phyloP scores from a whole-genome alignment of 805 yeast genomes.

The Pichia insulana region DNA sequence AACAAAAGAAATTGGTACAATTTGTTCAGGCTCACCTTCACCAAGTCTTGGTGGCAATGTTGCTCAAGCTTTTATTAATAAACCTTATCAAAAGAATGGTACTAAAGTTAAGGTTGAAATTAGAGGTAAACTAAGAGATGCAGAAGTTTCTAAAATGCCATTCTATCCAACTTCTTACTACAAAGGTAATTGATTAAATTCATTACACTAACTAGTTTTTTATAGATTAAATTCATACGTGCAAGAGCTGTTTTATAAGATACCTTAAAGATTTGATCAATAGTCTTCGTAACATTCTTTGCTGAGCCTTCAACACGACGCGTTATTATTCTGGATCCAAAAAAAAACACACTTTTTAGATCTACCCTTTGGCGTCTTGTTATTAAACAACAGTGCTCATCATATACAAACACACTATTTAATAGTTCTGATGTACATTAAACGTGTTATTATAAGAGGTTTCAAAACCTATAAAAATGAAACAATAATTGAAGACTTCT shows the following conservation, averaged over 20 bases:
- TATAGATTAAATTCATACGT: no score
- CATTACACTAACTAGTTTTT: no score
- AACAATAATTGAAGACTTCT: constrained; percentile 64
- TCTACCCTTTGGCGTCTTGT: no score
- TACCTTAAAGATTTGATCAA: no score
- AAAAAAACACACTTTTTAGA: no score
- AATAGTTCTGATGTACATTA: constrained; percentile 9
- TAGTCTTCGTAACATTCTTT: no score
- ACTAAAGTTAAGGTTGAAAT: constrained; percentile 65
- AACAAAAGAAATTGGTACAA: constrained; percentile 43
- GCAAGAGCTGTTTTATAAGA: no score
- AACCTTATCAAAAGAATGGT: constrained; percentile 65
- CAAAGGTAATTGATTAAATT: constrained; percentile 24
- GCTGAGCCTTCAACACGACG: no score
- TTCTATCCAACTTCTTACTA: constrained; percentile 71
- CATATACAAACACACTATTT: no score
- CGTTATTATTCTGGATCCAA: no score
- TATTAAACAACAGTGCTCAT: no score
- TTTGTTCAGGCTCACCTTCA: constrained; percentile 53
- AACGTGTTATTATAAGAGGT: constrained; percentile 68
- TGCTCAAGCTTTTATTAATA: constrained; percentile 83
- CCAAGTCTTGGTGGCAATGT: constrained; percentile 65
- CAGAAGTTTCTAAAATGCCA: constrained; percentile 73
- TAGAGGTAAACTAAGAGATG: constrained; percentile 76
- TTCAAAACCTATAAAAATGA: constrained; percentile 87